Conservation (phyloP, 805 yeast species). For the Starmerella riodocensis region DNA sequence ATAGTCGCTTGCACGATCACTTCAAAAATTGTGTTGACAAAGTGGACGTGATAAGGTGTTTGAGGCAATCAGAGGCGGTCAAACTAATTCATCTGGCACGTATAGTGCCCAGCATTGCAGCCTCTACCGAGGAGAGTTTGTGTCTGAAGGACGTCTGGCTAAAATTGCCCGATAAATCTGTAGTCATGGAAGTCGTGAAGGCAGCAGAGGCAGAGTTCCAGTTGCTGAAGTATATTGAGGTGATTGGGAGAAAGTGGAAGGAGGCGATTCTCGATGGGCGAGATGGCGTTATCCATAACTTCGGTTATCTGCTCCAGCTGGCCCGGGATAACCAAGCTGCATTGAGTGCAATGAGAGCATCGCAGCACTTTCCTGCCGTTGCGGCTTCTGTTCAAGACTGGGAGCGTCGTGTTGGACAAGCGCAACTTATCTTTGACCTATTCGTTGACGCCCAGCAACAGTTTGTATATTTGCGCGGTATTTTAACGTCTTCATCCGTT, state of each 20-base stretch:
- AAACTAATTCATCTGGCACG: constrained; percentile 55
- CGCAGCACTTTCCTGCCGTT: constrained; percentile 47
- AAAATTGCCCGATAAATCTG: constrained; percentile 33
- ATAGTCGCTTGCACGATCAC: neutral
- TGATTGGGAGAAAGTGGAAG: constrained; percentile 47
- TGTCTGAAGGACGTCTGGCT: constrained; percentile 48
- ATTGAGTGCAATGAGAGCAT: constrained; percentile 55
- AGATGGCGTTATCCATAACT: constrained; percentile 47
- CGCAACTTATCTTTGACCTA: constrained; percentile 41
- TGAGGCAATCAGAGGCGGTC: constrained; percentile 38
- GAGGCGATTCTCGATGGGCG: constrained; percentile 38
- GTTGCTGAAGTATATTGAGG: constrained; percentile 43
- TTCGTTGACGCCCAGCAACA: constrained; percentile 84
- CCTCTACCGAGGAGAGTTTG: constrained; percentile 21
- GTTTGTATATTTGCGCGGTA: constrained; percentile 76
- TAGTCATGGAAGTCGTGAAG: constrained; percentile 38
- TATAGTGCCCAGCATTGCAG: constrained; percentile 20
- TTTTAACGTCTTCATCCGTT: constrained; percentile 38
- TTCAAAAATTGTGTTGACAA: neutral
- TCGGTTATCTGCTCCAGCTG: constrained; percentile 49
- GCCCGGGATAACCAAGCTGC: constrained; percentile 49
- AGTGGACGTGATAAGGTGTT: neutral
- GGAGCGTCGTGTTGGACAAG: constrained; percentile 41
- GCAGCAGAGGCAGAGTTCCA: constrained; percentile 63
- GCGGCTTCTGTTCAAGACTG: constrained; percentile 43